A percentile compares a stretch with the other conserved stretches of the same genome.
Conservation (phyloP, 2,329 filamentous ascomycete genomes). For the Knoxdaviesia capensis region DNA sequence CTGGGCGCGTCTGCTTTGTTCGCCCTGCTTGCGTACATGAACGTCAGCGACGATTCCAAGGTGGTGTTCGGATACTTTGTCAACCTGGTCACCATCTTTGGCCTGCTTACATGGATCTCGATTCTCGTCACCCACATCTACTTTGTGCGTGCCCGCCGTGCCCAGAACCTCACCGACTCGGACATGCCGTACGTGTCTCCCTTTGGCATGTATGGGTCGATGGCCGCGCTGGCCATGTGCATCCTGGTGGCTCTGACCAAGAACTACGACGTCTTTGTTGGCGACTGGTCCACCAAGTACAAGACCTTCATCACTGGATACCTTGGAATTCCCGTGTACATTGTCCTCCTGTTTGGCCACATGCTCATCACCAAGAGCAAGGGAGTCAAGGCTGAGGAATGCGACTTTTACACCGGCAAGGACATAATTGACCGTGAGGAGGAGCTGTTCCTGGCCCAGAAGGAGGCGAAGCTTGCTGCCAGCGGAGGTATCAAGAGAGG, state of each 20-base stretch:
- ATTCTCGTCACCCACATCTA: constrained; percentile 47
- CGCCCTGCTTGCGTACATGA: constrained; percentile 48
- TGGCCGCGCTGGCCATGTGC: constrained; percentile 48
- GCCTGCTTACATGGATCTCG: constrained; percentile 46
- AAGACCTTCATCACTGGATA: constrained; percentile 64
- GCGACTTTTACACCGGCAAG: constrained; percentile 55
- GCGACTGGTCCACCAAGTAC: constrained; percentile 28
- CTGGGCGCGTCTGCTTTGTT: constrained; percentile 40
- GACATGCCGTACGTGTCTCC: constrained; percentile 47
- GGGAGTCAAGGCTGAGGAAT: constrained; percentile 33
- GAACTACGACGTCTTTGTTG: constrained; percentile 56
- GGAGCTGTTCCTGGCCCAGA: constrained; percentile 37
- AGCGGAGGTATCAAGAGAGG: constrained; percentile 2
- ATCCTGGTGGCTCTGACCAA: constrained; percentile 60
- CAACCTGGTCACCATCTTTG: constrained; percentile 47
- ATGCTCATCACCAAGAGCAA: constrained; percentile 35
- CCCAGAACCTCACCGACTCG: constrained; percentile 34
- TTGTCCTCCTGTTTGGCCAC: constrained; percentile 48
- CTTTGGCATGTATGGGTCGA: constrained; percentile 50
- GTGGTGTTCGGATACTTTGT: constrained; percentile 44
- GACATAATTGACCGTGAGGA: constrained; percentile 55
- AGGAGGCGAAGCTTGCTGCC: constrained; percentile 11
- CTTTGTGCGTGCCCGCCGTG: constrained; percentile 41
- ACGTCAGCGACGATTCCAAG: constrained; percentile 34
- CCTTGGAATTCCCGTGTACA: constrained; percentile 55